Evolutionary conservation across 2,329 filamentous ascomycete genomes (phyloP), one percentile per base, ranked within the genome.

Genomic region (Talaromyces sp.): DNA sequence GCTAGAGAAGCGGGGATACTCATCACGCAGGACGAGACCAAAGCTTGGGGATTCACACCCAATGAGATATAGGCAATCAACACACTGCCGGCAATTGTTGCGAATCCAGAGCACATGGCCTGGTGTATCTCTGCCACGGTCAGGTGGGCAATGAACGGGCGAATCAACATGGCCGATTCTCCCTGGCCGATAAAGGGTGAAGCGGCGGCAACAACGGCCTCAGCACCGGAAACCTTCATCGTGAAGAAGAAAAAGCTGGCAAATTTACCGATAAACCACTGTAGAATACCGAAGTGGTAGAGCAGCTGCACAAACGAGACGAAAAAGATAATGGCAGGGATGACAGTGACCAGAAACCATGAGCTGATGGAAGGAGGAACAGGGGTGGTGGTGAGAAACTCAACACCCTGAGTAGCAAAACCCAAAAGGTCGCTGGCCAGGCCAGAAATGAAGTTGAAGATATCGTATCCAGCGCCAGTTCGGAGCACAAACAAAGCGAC

Each of bases 251-350:
- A 95, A 76, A 96, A 92, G 56, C 85, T 83, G 62, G 92, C 91
- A 68, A 94, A 90, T 76, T 96, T 96, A 66, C 82, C 80, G 70
- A 96, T 85, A 76, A 92, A 91, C 92, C 92, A 96, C 77, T 96
- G 92, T 57, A 96, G 79, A 64, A 92, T 81, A 2, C 89, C 89
- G 67, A 87, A 81, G 79, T 92, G 89, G 79, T 90, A 95, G 50
- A 95, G 76, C 14, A 96, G 84, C 75, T 95, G 90, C 27, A 96
- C 91, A n/a, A 96, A 81, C 1, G 92, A 86, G 61, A 96, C 89
- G 85, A 97, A 96, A 85, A 96, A 97, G 79, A 96, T 91, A 76
- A 97, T 95, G 68, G 92, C 87, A 0, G 92, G 91, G n/a, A 95
- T 82, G 63, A 96, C 91, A 55, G 82, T 79, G 55, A 88, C 81